Conservation (phyloP, 2,329 filamentous ascomycete species). For the Pseudomassariella vexata region DNA sequence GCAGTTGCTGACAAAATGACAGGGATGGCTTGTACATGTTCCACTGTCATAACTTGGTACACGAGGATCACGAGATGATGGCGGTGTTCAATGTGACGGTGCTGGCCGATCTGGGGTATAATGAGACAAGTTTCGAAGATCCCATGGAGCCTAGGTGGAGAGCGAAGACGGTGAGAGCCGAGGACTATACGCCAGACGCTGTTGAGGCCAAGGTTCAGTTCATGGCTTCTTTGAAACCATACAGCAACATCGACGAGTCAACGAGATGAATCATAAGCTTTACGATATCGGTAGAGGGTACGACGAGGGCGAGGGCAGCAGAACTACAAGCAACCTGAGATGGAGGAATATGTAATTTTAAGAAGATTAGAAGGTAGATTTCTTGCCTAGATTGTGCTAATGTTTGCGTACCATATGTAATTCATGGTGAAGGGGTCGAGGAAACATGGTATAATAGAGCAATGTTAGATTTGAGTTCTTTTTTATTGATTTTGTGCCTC, state of each 20-base stretch:
- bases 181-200: constrained; percentile 18
- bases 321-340: too few species aligned
- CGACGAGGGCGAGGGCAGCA: too few species aligned
- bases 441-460: too few species aligned
- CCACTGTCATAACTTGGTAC: constrained; percentile 40
- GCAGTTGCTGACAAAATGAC: too few species aligned
- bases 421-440: too few species aligned
- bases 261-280: constrained; percentile 21
- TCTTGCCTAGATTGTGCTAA: too few species aligned
- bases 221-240: constrained; percentile 26
- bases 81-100: constrained; percentile 37
- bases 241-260: constrained; percentile 24
- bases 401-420: too few species aligned
- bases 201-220: constrained; percentile 23
- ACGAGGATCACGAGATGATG: constrained; percentile 42
- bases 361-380: too few species aligned
- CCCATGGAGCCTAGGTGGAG: constrained; percentile 32
- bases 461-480: too few species aligned
- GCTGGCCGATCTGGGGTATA: constrained; percentile 31
- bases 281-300: too few species aligned
- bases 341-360: too few species aligned
- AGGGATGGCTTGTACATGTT: constrained; percentile 47
- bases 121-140: constrained; percentile 28
- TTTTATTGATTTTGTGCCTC: too few species aligned
- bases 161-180: constrained; percentile 18